Base-by-base conservation (phyloP, 2,329 filamentous ascomycete species). In the Phialemonium atrogriseum region DNA sequence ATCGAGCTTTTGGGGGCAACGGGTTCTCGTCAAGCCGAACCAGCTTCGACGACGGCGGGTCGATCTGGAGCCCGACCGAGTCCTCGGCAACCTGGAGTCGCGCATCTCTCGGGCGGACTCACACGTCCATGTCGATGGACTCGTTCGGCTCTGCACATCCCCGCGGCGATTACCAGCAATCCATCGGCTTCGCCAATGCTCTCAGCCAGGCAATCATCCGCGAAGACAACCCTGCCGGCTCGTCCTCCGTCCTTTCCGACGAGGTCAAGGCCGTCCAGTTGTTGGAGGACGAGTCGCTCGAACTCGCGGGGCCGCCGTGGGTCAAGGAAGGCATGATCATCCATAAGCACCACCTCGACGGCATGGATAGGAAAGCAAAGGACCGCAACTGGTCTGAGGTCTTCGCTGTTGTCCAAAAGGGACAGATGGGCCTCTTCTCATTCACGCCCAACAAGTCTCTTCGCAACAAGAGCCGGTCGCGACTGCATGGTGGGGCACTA, bases 41-140 rank as follows among this genome's bases (percentile, higher is more conserved):
- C 8, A 96, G 89, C 56, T 76, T 98, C 42, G 91, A 98, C 38
- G 91, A 98, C 47, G 77, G 79, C 37, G 84, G 78, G 39, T 93
- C 86, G 2, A 70, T 95, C 27, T 96, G 86, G 85, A 95, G 85
- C 46, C 91, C 91, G 9, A 66, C 75, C 2, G 60, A 68, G 23
- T 86, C 85, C 13, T 94, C 87, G n/a, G 94, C 87, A 42, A 91
- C 84, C 1, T 95, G 88, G 87, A 95, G 88, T 61, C 89, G 85
- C 48, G 84, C 91, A 50, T 96, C 89, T 1, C 70, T 94, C 38
- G 86, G 88, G 19, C 86, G 93, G 51, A 94, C 87, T 1, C 79
- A 93, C 40, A 87, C 86, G 1, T 89, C 87, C 4, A 84, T 91
- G 66, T 95, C 88, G 5, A 83, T 95, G 48, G 86, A 94, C 52